A percentile compares a stretch with the other conserved stretches of the same genome.
These are phyloP conservation scores for Nectriaceae sp. DNA, from an alignment of 2,329 filamentous ascomycete genomes.

Conservation along the genomic window DNA sequence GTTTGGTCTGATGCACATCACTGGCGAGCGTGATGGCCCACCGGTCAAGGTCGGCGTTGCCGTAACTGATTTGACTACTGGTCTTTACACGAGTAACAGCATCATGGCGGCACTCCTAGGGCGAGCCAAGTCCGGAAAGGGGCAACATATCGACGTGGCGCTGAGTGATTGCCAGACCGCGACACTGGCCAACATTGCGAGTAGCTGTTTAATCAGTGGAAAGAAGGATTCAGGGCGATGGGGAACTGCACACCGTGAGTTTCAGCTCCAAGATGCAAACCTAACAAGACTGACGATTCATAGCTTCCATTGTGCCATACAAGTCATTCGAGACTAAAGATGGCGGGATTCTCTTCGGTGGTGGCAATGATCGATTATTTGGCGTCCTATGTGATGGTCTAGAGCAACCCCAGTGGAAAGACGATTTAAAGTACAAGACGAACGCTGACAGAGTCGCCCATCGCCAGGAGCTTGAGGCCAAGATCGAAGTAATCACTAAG, in stretches of 20 bases:
- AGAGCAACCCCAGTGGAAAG: conserved; percentile 59
- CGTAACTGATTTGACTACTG: conserved; percentile 93
- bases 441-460: conserved; percentile 69
- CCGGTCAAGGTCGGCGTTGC: conserved; percentile 98
- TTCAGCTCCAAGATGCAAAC: neutral
- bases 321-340: conserved; percentile 77
- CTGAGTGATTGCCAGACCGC: conserved; percentile 95
- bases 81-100: conserved; percentile 90
- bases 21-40: conserved; percentile 80
- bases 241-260: conserved; percentile 91
- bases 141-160: conserved; percentile 90
- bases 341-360: conserved; percentile 69
- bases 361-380: conserved; percentile 72
- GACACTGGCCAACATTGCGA: conserved; percentile 92
- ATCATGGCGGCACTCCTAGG: conserved; percentile 92
- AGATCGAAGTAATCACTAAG: conserved; percentile 75
- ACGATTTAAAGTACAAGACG: conserved; percentile 58
- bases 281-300: conserved; percentile 4
- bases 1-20: conserved; percentile 98
- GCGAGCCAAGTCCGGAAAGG: conserved; percentile 71
- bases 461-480: conserved; percentile 72
- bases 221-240: conserved; percentile 86
- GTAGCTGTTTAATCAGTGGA: conserved; percentile 85
- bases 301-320: conserved; percentile 96
- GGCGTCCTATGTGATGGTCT: conserved; percentile 63